Evolutionary conservation across 2,329 filamentous ascomycete species (phyloP).

Genomic region (Chaetoscypha palmicola): DNA sequence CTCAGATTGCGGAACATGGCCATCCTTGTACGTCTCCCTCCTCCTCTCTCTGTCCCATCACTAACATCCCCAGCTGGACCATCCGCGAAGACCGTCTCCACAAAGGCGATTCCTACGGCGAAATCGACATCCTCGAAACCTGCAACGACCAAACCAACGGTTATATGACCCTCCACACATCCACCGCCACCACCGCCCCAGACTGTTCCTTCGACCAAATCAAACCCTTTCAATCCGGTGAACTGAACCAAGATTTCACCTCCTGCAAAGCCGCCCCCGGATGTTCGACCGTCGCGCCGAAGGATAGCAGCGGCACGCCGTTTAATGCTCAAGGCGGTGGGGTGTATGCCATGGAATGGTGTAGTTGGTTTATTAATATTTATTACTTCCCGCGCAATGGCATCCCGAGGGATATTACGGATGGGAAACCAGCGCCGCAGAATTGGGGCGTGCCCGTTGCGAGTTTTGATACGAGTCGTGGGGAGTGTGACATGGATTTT

Average conservation of each 20-base stretch:
- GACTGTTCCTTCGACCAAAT: slow-evolving; percentile 16
- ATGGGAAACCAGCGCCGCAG: slow-evolving; percentile 53
- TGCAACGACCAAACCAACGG: slow-evolving; percentile 44
- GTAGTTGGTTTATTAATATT: slow-evolving; percentile 37
- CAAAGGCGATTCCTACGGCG: slow-evolving; percentile 18
- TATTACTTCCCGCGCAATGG: slow-evolving; percentile 56
- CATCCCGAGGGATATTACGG: slow-evolving; percentile 62
- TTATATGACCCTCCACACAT: slow-evolving; percentile 20
- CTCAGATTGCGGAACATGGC: slow-evolving; percentile 2
- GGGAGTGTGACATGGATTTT: slow-evolving; percentile 58
- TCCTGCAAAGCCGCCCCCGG: slow-evolving; percentile 33
- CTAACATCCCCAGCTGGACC: slow-evolving; percentile 22
- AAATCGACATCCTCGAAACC: slow-evolving; percentile 39
- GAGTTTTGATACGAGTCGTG: slow-evolving; percentile 43
- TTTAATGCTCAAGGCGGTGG: slow-evolving; percentile 31
- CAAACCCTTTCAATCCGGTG: slow-evolving; percentile 5
- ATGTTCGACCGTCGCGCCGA: slow-evolving; percentile 29
- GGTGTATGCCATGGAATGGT: slow-evolving; percentile 56
- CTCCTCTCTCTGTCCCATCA: not conserved
- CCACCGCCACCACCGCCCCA: not conserved
- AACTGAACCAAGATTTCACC: slow-evolving; percentile 33
- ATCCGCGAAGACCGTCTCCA: slow-evolving; percentile 12
- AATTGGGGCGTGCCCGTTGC: slow-evolving; percentile 63
- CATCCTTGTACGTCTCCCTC: slow-evolving; percentile 38
- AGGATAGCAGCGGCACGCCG: slow-evolving; percentile 30